Conservation (phyloP, 176 grass and related monocot species). For the Olyra latifolia region DNA sequence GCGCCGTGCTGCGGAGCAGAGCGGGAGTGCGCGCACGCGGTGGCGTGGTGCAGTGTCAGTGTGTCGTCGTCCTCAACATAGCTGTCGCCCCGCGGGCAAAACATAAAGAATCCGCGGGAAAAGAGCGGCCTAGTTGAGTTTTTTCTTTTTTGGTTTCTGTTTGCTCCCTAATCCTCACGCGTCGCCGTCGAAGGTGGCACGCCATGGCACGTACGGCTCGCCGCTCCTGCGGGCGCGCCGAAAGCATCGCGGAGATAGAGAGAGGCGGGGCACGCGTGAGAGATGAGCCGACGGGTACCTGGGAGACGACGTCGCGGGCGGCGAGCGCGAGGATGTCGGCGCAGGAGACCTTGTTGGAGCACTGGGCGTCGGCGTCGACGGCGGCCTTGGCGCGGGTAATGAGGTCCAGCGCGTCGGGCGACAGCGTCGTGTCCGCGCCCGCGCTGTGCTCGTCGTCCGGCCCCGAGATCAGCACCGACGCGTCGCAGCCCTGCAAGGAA, state of each 20-base stretch:
- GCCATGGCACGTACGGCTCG: too few species aligned
- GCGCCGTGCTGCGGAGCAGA: not conserved
- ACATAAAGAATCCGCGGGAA: not conserved
- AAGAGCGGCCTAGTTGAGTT: not conserved
- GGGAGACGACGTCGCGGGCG: slow-evolving; percentile 63
- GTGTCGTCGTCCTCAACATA: slow-evolving; percentile 37
- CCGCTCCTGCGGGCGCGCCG: not conserved
- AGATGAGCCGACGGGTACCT: slow-evolving; percentile 35
- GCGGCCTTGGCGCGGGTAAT: slow-evolving; percentile 67
- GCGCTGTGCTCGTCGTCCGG: slow-evolving; percentile 54
- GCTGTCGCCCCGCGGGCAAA: slow-evolving; percentile 21
- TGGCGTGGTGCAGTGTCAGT: not conserved
- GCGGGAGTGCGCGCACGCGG: not conserved
- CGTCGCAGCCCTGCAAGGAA: slow-evolving; percentile 60
- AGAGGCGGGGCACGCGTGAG: too few species aligned
- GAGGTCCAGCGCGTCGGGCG: slow-evolving; percentile 58
- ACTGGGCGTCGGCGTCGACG: slow-evolving; percentile 56
- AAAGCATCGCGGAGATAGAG: not conserved
- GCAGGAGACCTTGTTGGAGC: slow-evolving; percentile 75
- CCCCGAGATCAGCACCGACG: slow-evolving; percentile 58
- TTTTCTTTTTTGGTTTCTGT: too few species aligned
- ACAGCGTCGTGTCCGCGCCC: slow-evolving; percentile 62
- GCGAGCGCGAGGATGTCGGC: slow-evolving; percentile 75
- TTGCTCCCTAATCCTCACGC: not conserved
- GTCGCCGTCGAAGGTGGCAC: not conserved